phyloP scores from a whole-genome alignment of 129 eudicot species.

The Saposhnikovia divaricata region DNA sequence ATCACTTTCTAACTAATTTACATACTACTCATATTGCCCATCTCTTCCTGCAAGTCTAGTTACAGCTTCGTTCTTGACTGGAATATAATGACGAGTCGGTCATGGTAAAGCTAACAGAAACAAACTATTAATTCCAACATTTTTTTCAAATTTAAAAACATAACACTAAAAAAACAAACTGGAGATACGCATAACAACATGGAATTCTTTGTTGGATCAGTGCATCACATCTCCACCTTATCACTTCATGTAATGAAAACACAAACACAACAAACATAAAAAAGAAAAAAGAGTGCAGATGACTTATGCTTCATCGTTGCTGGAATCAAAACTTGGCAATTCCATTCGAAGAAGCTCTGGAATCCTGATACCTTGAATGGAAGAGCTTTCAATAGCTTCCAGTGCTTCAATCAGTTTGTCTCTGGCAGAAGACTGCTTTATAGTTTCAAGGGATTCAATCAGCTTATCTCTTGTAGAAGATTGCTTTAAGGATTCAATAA shows the following conservation, averaged over 20 bases:
- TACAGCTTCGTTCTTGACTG: not conserved
- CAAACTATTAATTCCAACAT: not conserved
- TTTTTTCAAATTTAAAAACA: not conserved
- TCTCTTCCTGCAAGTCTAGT: not conserved
- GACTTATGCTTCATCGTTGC: slow-evolving; percentile 12
- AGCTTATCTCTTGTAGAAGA: slow-evolving; percentile 6
- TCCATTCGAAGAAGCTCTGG: slow-evolving; percentile 38
- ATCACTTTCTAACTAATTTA: too few relatives aligned
- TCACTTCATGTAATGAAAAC: not conserved
- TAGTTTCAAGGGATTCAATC: slow-evolving; percentile 9
- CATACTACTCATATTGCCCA: too few relatives aligned
- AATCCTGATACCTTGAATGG: slow-evolving; percentile 35
- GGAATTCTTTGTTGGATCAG: not conserved
- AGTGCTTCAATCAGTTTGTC: slow-evolving; percentile 8
- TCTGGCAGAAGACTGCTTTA: slow-evolving; percentile 5
- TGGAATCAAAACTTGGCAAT: slow-evolving; percentile 22
- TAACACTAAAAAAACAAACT: not conserved
- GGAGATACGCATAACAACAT: not conserved
- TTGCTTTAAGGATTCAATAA: not conserved
- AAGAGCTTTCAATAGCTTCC: slow-evolving; percentile 16
- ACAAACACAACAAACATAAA: not conserved
- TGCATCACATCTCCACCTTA: not conserved
- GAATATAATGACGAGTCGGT: too few relatives aligned
- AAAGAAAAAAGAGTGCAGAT: too few relatives aligned
- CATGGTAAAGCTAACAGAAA: not conserved